These are phyloP conservation scores for Nicotiana attenuata DNA, from an alignment of 257 asterid species.

Conservation along the genomic window DNA sequence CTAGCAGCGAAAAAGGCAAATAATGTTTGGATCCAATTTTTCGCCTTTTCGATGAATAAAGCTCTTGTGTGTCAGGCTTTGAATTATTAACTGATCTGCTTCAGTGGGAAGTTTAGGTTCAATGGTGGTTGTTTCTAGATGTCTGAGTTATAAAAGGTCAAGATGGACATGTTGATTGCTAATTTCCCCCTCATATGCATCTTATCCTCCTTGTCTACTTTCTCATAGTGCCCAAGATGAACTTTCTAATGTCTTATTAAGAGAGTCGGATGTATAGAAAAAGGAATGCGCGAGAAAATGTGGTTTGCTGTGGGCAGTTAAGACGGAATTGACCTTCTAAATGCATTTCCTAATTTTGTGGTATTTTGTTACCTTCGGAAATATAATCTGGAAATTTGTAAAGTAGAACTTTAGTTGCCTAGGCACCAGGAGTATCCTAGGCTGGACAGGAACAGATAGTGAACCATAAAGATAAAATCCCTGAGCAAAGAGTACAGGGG, in stretches of 20 bases:
- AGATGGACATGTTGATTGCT: background rate
- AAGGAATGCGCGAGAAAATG: background rate
- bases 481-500: too few species aligned
- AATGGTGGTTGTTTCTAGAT: background rate
- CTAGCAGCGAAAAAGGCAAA: background rate
- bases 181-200: background rate
- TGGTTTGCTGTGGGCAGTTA: background rate
- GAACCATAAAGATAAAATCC: too few species aligned
- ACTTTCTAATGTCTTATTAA: background rate
- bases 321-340: background rate
- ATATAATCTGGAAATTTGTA: background rate
- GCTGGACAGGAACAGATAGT: too few species aligned
- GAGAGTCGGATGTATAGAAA: background rate
- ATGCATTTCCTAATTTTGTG: background rate
- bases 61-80: background rate
- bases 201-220: background rate
- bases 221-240: background rate
- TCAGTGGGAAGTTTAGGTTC: background rate
- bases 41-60: background rate
- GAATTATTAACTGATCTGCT: background rate
- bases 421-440: too few species aligned
- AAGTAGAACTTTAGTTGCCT: background rate
- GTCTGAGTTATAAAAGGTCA: background rate
- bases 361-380: background rate
- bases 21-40: background rate